Evolutionary conservation across 305 asterid species (phyloP).

Genomic region (Andrographis paniculata): DNA sequence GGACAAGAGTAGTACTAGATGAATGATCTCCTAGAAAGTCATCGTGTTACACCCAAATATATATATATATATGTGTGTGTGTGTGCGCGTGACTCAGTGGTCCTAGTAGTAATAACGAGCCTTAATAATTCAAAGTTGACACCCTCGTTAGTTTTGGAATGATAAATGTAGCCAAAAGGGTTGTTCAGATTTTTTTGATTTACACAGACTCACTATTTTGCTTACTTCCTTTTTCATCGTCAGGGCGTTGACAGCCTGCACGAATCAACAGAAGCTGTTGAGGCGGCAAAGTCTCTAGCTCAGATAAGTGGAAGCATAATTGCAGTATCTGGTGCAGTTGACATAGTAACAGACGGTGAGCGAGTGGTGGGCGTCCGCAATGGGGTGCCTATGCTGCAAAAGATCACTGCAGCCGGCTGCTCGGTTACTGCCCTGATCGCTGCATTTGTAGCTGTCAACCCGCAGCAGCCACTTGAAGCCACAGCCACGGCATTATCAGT

Average conservation of each 20-base stretch:
- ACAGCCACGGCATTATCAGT: slow-evolving; percentile 69
- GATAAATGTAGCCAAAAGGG: no score
- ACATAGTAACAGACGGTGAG: slow-evolving; percentile 63
- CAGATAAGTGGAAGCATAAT: slow-evolving; percentile 38
- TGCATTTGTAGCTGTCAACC: slow-evolving; percentile 67
- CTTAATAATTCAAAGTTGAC: no score
- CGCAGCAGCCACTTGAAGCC: slow-evolving; percentile 56
- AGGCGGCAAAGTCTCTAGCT: slow-evolving; percentile 72
- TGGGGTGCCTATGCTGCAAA: slow-evolving; percentile 79
- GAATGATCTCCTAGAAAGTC: no score
- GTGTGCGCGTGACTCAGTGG: no score
- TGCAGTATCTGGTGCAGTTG: slow-evolving; percentile 82
- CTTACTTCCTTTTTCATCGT: background rate
- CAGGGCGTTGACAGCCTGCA: slow-evolving; percentile 76
- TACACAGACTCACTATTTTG: background rate
- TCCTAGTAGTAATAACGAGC: no score
- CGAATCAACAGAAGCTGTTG: slow-evolving; percentile 62
- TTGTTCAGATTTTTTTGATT: background rate
- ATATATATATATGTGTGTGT: no score
- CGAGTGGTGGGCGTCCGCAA: slow-evolving; percentile 53
- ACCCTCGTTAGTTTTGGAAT: no score
- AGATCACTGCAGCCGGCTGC: slow-evolving; percentile 83
- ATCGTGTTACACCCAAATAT: no score
- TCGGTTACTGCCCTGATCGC: slow-evolving; percentile 76
- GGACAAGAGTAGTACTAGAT: no score